Evolutionary conservation across 352 stramenopile genomes (phyloP).

Genomic region (Phytophthora macrochlamydospora): DNA sequence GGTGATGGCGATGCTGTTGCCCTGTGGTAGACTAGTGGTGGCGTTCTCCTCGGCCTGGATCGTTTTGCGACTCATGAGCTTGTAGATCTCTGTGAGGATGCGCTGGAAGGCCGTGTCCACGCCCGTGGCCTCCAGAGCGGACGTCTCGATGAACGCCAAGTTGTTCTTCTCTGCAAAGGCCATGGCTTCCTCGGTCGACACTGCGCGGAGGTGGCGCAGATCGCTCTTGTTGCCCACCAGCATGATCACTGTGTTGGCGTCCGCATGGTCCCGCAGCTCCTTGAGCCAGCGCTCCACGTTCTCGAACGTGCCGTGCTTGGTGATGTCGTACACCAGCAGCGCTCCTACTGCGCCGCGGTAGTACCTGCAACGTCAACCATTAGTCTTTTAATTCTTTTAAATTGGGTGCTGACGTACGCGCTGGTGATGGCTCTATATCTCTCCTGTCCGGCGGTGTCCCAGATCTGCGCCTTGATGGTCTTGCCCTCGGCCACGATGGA

Average conservation of each 20-base stretch:
- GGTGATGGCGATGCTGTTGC: constrained; percentile 88
- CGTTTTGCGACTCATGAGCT: constrained; percentile 91
- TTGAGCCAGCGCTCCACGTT: constrained; percentile 99
- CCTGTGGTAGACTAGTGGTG: constrained; percentile 60
- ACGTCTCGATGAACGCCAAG: constrained; percentile 99
- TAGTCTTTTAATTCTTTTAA: too few species aligned
- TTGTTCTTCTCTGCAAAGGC: constrained; percentile 99
- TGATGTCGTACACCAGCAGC: constrained; percentile 99
- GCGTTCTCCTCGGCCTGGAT: constrained; percentile 87
- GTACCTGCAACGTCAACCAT: constrained; percentile 50
- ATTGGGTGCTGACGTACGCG: constrained; percentile 64
- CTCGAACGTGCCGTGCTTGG: constrained; percentile 98
- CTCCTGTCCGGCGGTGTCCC: constrained; percentile 96
- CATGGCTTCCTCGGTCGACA: constrained; percentile 98
- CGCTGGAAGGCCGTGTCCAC: constrained; percentile 99
- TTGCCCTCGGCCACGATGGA: constrained; percentile 97
- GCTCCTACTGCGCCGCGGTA: constrained; percentile 96
- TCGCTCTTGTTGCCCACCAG: constrained; percentile 99
- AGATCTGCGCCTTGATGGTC: constrained; percentile 97
- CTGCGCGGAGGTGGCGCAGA: constrained; percentile 94
- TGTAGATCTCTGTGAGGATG: constrained; percentile 97
- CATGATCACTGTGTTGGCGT: constrained; percentile 97
- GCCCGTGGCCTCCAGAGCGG: constrained; percentile 96
- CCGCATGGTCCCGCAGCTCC: constrained; percentile 98
- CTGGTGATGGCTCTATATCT: constrained; percentile 95